These are phyloP conservation scores for Chamaenerion angustifolium DNA, from an alignment of 345 rosid genomes.

Conservation along the genomic window DNA sequence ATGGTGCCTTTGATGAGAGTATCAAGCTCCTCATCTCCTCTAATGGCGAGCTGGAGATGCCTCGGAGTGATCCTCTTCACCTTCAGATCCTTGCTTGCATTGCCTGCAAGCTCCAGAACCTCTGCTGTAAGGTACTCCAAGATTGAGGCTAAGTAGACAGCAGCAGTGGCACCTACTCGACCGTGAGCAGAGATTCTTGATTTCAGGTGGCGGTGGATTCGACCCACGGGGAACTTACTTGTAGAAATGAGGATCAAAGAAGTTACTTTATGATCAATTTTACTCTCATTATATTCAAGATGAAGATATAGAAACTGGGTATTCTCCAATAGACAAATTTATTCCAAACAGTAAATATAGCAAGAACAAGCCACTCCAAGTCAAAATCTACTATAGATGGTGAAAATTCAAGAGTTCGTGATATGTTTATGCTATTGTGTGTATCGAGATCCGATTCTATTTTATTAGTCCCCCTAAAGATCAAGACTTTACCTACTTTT, in stretches of 20 bases:
- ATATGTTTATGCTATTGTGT: too few species aligned
- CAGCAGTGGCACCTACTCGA: constrained; percentile 72
- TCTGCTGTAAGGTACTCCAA: constrained; percentile 67
- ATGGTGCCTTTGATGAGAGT: constrained; percentile 68
- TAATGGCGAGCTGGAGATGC: constrained; percentile 38
- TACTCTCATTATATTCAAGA: too few species aligned
- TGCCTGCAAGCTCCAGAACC: constrained; percentile 67
- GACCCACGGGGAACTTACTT: constrained; percentile 64
- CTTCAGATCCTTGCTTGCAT: constrained; percentile 62
- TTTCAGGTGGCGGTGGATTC: constrained; percentile 64
- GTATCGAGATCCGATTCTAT: too few species aligned
- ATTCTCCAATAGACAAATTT: too few species aligned
- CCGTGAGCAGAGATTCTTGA: constrained; percentile 41
- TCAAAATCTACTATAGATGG: too few species aligned
- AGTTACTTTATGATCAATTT: too few species aligned
- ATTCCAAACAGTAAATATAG: too few species aligned
- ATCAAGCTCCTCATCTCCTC: constrained; percentile 46
- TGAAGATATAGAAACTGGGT: too few species aligned
- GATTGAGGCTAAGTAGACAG: constrained; percentile 57
- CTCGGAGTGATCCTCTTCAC: constrained; percentile 60
- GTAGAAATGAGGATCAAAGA: not conserved
- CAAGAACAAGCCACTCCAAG: too few species aligned
- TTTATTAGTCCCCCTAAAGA: too few species aligned
- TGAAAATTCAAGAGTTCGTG: too few species aligned
- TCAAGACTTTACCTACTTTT: too few species aligned